A percentile compares a stretch with the other conserved stretches of the same genome.
Evolutionary conservation across 345 rosid genomes (phyloP).

Genomic region (Lepidium africanum): DNA sequence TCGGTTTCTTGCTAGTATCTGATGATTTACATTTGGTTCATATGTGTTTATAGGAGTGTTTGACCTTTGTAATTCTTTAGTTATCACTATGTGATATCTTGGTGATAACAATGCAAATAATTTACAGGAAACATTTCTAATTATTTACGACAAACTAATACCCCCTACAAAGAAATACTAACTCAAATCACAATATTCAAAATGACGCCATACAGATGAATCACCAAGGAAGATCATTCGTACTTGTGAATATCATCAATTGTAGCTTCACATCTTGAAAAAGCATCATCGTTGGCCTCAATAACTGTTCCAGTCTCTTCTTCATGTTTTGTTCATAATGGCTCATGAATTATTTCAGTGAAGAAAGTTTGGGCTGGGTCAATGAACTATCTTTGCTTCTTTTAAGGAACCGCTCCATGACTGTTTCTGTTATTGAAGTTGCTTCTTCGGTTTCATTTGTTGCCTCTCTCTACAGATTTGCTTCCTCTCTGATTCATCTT

Average conservation of each 20-base stretch:
- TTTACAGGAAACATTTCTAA: too few species aligned
- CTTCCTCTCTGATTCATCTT: slow-evolving; percentile 72
- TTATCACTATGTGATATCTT: too few species aligned
- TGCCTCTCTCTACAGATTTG: slow-evolving; percentile 65
- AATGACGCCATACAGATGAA: slow-evolving; percentile 1
- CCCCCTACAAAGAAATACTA: slow-evolving; percentile 35
- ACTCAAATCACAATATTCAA: slow-evolving; percentile 11
- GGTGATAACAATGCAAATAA: too few species aligned
- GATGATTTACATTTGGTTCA: too few species aligned
- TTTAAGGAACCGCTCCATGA: slow-evolving; percentile 83
- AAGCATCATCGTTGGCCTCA: slow-evolving; percentile 45
- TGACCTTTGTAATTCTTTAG: too few species aligned
- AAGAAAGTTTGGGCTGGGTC: slow-evolving; percentile 28
- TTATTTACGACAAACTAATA: too few species aligned
- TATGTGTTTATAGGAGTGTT: too few species aligned
- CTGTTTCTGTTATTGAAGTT: slow-evolving; percentile 59
- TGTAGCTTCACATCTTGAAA: slow-evolving; percentile 38
- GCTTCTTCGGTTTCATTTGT: slow-evolving; percentile 58
- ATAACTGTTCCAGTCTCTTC: slow-evolving; percentile 36
- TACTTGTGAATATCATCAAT: slow-evolving; percentile 57
- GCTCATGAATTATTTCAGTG: slow-evolving; percentile 10
- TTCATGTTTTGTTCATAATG: slow-evolving; percentile 24
- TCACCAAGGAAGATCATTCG: background rate
- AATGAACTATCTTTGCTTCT: slow-evolving; percentile 39
- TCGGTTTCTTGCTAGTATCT: too few species aligned